Evolutionary conservation across 1,284 basidiomycete genomes (phyloP).

Genomic region (Puccinia brachypodii): DNA sequence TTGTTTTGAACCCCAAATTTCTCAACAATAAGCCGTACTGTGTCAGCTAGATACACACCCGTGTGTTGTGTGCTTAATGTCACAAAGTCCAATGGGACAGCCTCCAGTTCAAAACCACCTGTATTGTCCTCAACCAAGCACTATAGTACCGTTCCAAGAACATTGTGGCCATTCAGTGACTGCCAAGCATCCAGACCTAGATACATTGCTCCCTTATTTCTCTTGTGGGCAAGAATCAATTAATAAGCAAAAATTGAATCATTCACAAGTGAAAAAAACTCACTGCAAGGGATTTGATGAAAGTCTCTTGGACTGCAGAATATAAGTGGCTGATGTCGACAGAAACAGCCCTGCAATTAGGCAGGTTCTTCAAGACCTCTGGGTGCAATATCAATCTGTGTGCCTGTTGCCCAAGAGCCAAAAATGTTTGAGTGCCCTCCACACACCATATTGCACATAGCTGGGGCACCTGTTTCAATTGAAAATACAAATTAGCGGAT

Average conservation of each 20-base stretch:
- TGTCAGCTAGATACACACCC: neutral
- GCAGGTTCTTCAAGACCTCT: neutral
- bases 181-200: conserved; percentile 4
- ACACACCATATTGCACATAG: neutral
- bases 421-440: too few relatives aligned
- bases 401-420: neutral
- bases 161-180: neutral
- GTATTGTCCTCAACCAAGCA: neutral
- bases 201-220: conserved; percentile 3
- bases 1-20: conserved; percentile 5
- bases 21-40: neutral
- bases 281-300: neutral
- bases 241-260: neutral
- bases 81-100: neutral
- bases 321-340: neutral
- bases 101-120: neutral
- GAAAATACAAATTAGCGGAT: too few relatives aligned
- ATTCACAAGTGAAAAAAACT: neutral
- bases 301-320: neutral
- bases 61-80: neutral
- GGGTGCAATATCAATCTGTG: neutral
- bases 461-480: neutral
- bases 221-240: neutral
- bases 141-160: conserved; percentile 7
- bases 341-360: neutral